A percentile compares a stretch with the other conserved stretches of the same genome.
phyloP scores from a whole-genome alignment of 441 rosid genomes.

The Sinapis alba region DNA sequence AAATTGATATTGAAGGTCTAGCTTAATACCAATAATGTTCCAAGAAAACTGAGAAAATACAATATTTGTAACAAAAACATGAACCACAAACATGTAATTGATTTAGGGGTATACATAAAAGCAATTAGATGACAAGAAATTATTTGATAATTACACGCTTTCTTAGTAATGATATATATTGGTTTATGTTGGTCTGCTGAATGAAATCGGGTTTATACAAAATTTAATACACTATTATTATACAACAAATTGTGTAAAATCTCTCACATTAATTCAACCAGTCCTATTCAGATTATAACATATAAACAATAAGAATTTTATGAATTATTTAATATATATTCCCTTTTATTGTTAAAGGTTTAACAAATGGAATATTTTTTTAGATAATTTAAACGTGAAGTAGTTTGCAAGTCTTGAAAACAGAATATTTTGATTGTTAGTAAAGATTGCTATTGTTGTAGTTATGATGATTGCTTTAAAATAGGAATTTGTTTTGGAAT shows the following conservation, averaged over 20 bases:
- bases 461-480: neutral
- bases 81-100: neutral
- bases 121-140: neutral
- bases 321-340: neutral
- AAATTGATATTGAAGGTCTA: neutral
- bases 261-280: no score
- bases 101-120: neutral
- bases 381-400: neutral
- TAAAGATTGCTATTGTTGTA: neutral
- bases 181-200: no score
- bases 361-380: neutral
- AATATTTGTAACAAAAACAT: neutral
- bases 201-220: no score
- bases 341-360: neutral
- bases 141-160: neutral
- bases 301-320: no score
- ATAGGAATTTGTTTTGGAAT: neutral
- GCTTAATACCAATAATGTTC: neutral
- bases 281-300: no score
- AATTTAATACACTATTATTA: no score
- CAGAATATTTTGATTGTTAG: neutral
- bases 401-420: neutral
- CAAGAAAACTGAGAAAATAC: neutral
- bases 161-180: neutral
- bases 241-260: no score